Conservation (phyloP, 2,329 filamentous ascomycete species). For the Cercospora sp. region DNA sequence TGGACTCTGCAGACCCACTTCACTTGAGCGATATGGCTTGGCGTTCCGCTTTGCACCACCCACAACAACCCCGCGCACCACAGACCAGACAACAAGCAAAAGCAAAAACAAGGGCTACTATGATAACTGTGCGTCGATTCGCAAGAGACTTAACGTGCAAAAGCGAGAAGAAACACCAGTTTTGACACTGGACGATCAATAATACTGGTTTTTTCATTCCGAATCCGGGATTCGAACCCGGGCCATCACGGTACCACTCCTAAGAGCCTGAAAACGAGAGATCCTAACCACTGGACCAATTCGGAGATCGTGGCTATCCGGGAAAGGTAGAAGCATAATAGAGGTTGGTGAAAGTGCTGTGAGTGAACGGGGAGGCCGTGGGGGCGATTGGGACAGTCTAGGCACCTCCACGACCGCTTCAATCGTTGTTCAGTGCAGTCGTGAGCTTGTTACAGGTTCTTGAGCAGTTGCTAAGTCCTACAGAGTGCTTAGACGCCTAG, state of each 20-base stretch:
- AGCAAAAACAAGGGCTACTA: too few relatives aligned
- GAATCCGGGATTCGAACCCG: constrained; percentile 6
- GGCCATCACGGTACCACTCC: not conserved
- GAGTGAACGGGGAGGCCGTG: not conserved
- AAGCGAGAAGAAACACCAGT: not conserved
- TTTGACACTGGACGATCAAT: not conserved
- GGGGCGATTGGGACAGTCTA: not conserved
- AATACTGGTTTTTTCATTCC: too few relatives aligned
- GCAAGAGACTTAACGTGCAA: not conserved
- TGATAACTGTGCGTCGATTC: too few relatives aligned
- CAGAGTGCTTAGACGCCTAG: too few relatives aligned
- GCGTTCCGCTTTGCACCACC: not conserved
- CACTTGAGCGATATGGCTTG: constrained; percentile 4
- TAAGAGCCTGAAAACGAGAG: not conserved
- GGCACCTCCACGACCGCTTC: not conserved
- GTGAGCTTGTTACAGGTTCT: too few relatives aligned
- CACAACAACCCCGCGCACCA: not conserved
- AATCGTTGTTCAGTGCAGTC: too few relatives aligned
- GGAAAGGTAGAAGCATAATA: not conserved
- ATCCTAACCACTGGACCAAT: constrained; percentile 4
- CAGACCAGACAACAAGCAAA: not conserved
- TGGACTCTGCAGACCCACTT: not conserved
- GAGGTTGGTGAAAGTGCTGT: not conserved
- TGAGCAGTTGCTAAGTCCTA: too few relatives aligned
- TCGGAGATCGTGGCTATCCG: not conserved